Evolutionary conservation across 208 protist species (phyloP).

Genomic region (Leishmania mexicana): DNA sequence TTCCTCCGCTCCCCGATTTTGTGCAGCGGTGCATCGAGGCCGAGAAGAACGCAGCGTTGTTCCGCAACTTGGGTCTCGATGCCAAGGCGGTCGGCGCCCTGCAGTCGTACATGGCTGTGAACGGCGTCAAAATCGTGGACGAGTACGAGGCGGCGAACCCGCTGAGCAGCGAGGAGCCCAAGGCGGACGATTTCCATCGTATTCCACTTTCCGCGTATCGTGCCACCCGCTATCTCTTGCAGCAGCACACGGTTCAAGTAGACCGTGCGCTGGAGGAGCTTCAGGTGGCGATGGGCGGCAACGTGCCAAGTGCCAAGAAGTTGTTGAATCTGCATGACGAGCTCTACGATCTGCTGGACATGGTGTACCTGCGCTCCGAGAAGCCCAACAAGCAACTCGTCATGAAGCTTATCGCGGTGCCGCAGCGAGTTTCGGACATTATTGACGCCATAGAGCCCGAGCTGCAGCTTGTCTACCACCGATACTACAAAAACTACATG

Average conservation of each 20-base stretch:
- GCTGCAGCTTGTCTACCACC: slow-evolving; percentile 73
- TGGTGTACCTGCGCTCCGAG: slow-evolving; percentile 69
- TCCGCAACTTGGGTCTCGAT: slow-evolving; percentile 68
- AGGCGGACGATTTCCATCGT: slow-evolving; percentile 37
- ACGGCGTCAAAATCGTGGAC: slow-evolving; percentile 65
- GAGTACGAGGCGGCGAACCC: slow-evolving; percentile 56
- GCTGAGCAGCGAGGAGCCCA: slow-evolving; percentile 23
- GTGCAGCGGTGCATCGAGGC: slow-evolving; percentile 77
- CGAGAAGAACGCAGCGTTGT: slow-evolving; percentile 62
- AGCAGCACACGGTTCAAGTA: slow-evolving; percentile 81
- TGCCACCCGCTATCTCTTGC: slow-evolving; percentile 83
- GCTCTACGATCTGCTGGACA: slow-evolving; percentile 76
- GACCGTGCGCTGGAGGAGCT: slow-evolving; percentile 75
- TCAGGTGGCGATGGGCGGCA: slow-evolving; percentile 57
- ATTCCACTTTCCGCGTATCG: slow-evolving; percentile 60
- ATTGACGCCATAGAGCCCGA: slow-evolving; percentile 81
- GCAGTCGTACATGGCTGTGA: slow-evolving; percentile 61
- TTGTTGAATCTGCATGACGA: slow-evolving; percentile 84
- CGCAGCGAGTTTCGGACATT: slow-evolving; percentile 71
- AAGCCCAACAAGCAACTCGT: slow-evolving; percentile 64
- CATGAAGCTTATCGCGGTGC: slow-evolving; percentile 74
- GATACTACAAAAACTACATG: slow-evolving; percentile 73
- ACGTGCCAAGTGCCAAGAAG: slow-evolving; percentile 73
- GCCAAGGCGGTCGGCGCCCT: slow-evolving; percentile 41
- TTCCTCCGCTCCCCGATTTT: slow-evolving; percentile 81